These are phyloP conservation scores for Parasitella parasitica DNA, from an alignment of 371 early-diverging fungal species.

Conservation along the genomic window DNA sequence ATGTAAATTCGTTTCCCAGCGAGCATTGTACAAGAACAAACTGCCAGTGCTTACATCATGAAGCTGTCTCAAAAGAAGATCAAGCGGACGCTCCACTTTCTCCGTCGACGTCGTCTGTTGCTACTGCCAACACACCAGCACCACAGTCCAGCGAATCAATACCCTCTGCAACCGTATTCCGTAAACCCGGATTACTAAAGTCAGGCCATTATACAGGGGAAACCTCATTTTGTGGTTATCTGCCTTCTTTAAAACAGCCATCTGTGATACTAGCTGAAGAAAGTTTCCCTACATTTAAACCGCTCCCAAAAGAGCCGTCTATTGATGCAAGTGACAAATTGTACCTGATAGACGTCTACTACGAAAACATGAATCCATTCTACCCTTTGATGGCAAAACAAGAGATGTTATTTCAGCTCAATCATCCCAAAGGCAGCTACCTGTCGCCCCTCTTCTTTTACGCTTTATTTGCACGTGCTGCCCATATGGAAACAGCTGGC, in stretches of 20 bases:
- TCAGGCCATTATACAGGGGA: constrained; percentile 26
- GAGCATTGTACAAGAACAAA: constrained; percentile 10
- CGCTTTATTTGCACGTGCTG: constrained; percentile 42
- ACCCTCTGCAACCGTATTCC: constrained; percentile 18
- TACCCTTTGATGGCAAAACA: constrained; percentile 50
- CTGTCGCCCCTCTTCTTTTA: constrained; percentile 44
- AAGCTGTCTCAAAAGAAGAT: background rate
- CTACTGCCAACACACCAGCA: background rate
- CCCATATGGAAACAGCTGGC: constrained; percentile 29
- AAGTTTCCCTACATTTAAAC: constrained; percentile 6
- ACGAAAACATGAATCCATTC: constrained; percentile 52
- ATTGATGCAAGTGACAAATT: constrained; percentile 22
- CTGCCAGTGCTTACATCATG: constrained; percentile 21
- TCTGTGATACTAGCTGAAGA: constrained; percentile 1
- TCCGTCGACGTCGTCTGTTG: background rate
- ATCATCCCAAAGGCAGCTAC: constrained; percentile 2
- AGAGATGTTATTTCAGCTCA: constrained; percentile 27
- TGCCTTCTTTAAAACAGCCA: background rate
- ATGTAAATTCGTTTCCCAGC: constrained; percentile 8
- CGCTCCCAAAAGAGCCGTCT: background rate
- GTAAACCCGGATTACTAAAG: constrained; percentile 17
- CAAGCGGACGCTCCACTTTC: background rate
- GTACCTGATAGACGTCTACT: constrained; percentile 53
- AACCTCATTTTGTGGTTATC: constrained; percentile 23
- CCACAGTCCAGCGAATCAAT: background rate